These are phyloP conservation scores for Leonotis leonurus DNA, from an alignment of 257 asterid species.

Conservation along the genomic window DNA sequence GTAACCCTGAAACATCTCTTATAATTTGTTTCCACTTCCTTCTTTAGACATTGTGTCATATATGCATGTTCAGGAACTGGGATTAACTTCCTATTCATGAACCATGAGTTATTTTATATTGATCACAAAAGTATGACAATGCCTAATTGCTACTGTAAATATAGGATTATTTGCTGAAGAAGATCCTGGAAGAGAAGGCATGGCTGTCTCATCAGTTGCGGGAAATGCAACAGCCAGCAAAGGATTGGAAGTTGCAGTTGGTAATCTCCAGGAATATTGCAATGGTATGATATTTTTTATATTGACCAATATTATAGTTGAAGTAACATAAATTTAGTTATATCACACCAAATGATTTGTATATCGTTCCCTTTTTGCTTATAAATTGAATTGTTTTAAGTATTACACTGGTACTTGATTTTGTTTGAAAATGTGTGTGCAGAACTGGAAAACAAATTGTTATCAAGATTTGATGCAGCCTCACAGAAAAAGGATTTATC, in stretches of 20 bases:
- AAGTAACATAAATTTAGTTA: background rate
- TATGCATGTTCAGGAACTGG: background rate
- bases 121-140: slow-evolving; percentile 2
- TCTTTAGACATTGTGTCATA: background rate
- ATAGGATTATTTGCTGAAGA: slow-evolving; percentile 96
- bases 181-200: slow-evolving; percentile 88
- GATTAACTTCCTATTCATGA: background rate
- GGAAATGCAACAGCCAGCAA: slow-evolving; percentile 89
- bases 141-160: slow-evolving; percentile 15
- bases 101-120: background rate
- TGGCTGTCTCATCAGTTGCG: slow-evolving; percentile 46
- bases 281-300: slow-evolving; percentile 44
- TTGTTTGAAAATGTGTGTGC: slow-evolving; percentile 4
- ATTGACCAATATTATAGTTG: background rate
- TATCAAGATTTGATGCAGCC: slow-evolving; percentile 21
- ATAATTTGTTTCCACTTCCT: background rate
- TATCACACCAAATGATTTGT: background rate
- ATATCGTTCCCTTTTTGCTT: background rate
- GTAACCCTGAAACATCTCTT: background rate
- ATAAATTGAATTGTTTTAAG: background rate
- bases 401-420: background rate
- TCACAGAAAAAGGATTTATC: slow-evolving; percentile 16
- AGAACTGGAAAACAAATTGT: slow-evolving; percentile 22
- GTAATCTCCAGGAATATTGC: slow-evolving; percentile 94
- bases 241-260: slow-evolving; percentile 97